A percentile compares a stretch with the other conserved stretches of the same genome.
phyloP scores from a whole-genome alignment of 257 asterid species.

The Petunia axillaris region DNA sequence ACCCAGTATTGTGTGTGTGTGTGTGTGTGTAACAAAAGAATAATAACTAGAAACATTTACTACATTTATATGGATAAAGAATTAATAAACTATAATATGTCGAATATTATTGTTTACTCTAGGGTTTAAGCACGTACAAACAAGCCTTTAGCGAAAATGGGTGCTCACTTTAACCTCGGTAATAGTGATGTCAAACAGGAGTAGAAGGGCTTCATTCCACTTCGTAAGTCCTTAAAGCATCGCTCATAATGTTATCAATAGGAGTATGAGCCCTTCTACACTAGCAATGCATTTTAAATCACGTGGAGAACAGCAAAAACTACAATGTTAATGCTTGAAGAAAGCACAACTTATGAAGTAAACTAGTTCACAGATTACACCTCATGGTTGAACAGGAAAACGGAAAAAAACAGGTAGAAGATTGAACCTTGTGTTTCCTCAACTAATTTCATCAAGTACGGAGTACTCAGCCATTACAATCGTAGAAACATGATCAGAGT shows the following conservation, averaged over 20 bases:
- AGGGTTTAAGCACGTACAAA: too few species aligned
- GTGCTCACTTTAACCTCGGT: background rate
- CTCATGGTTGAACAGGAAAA: background rate
- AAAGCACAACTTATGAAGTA: background rate
- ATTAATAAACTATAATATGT: too few species aligned
- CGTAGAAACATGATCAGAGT: background rate
- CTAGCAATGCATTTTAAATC: constrained; percentile 6
- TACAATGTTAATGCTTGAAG: background rate
- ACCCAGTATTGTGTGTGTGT: too few species aligned
- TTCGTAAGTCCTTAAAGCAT: background rate
- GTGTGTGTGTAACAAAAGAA: too few species aligned
- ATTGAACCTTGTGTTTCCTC: background rate
- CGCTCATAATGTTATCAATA: background rate
- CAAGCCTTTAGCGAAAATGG: too few species aligned
- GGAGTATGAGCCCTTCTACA: background rate
- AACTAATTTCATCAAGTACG: background rate
- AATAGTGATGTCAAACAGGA: background rate
- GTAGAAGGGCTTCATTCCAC: background rate
- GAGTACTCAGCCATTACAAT: background rate
- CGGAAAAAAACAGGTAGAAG: background rate
- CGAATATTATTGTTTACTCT: too few species aligned
- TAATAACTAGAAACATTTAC: too few species aligned
- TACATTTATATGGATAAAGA: too few species aligned
- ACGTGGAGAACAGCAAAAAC: background rate
- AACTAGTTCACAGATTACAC: too few species aligned